Conservation (phyloP, 495 filamentous ascomycete genomes). For the Talaromyces borbonicus region DNA sequence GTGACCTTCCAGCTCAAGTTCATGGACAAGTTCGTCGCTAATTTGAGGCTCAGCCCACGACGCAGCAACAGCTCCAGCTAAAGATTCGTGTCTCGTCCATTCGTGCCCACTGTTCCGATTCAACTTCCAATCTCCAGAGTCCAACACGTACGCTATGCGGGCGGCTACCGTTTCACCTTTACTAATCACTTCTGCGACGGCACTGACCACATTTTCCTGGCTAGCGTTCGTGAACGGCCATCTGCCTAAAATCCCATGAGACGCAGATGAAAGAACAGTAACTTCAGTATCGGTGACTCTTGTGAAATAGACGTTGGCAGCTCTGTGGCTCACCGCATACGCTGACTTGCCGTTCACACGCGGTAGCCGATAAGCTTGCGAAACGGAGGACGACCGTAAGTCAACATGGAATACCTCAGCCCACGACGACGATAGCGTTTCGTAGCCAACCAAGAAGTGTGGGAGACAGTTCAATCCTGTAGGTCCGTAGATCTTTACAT, state of each 20-base stretch:
- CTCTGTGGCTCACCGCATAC: conserved; percentile 68
- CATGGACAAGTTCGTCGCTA: conserved; percentile 62
- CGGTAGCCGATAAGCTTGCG: conserved; percentile 68
- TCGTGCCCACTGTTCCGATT: conserved; percentile 68
- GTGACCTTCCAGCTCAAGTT: conserved; percentile 79
- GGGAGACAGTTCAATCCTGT: conserved; percentile 56
- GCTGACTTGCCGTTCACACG: conserved; percentile 56
- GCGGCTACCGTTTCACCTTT: conserved; percentile 57
- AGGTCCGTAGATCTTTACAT: conserved; percentile 65
- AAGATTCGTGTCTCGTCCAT: conserved; percentile 75
- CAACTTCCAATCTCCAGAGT: conserved; percentile 71
- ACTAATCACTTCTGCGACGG: conserved; percentile 75
- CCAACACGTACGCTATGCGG: conserved; percentile 59
- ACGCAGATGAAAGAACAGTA: conserved; percentile 63
- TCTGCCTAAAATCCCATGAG: conserved; percentile 61
- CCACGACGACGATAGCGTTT: conserved; percentile 59
- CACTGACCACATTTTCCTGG: conserved; percentile 44
- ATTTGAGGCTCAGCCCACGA: conserved; percentile 63
- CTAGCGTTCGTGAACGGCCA: conserved; percentile 48
- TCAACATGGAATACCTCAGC: conserved; percentile 83
- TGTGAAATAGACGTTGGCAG: conserved; percentile 81
- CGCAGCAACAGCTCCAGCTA: conserved; percentile 66
- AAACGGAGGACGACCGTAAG: conserved; percentile 49
- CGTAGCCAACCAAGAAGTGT: conserved; percentile 79
- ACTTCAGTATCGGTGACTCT: conserved; percentile 63